Base-by-base conservation (phyloP, 768 basidiomycete species). In the Floccularia luteovirens region DNA sequence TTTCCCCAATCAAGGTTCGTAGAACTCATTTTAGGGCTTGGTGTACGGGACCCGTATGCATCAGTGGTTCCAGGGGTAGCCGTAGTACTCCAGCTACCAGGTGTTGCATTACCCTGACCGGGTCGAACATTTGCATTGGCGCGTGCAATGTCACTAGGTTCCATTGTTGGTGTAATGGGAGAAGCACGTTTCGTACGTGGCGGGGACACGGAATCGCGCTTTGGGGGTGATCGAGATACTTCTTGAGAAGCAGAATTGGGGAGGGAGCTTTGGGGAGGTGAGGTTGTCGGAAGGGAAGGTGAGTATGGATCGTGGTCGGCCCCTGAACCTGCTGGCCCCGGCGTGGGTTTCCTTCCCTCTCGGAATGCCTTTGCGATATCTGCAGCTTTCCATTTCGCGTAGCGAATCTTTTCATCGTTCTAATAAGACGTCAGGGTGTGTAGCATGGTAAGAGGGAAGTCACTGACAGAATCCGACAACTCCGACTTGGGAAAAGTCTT, bases 301-400 rank as follows among this genome's bases (percentile, higher is more conserved):
- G 23, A 28, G 24, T 28, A 30, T 28, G 33, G 42, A n/a, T 56
- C 50, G 43, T 56, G 52, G 24, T 59, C 58, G 46, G 57, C 44
- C 24, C 52, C 53, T 43, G 59, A 67, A 38, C 72, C 78, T 34
- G 85, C 79, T 43, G 89, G 85, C 1, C 90, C 94, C 1, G 92
- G 76, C 1, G 67, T 63, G 7, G 94, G 92, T 48, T 72, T 77
- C 16, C 87, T 75, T 3, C 96, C 93, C 58, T 97, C 94, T n/a
- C 93, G 80, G 54, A 92, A 75, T 1, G 94, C 92, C 59, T 89
- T 97, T 13, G 89, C 79, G 14, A 98, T 92, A 46, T 96, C 91
- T 10, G 86, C 83, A 25, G 94, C 94, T 58, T 97, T 97, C 93
- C 96, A 99, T 58, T 96, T 90, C 3, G 92, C 77, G 61, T 98